phyloP scores from a whole-genome alignment of 2,329 filamentous ascomycete genomes.

The Ascochyta fabae region DNA sequence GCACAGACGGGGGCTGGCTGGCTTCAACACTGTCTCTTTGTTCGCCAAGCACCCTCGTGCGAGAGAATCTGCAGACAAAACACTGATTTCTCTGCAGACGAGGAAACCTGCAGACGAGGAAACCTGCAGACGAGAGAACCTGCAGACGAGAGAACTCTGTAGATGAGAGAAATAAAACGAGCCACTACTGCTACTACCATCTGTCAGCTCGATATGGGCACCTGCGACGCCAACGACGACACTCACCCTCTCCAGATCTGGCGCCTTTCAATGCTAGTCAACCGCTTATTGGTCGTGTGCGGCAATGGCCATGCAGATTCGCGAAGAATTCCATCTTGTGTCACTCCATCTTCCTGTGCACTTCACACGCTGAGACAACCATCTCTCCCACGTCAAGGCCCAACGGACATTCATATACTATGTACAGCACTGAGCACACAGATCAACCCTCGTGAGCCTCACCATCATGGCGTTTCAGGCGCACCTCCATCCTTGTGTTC shows the following conservation, averaged over 20 bases:
- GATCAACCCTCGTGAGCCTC: constrained; percentile 35
- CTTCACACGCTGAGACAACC: constrained; percentile 27
- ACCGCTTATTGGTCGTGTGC: neutral
- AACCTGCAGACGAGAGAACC: too few species aligned
- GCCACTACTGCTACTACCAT: neutral
- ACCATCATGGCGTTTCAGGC: constrained; percentile 34
- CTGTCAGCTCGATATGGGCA: constrained; percentile 16
- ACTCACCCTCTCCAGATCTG: constrained; percentile 6
- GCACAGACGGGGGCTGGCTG: neutral
- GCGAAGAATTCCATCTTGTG: constrained; percentile 19
- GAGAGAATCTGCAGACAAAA: neutral
- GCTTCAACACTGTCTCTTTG: neutral
- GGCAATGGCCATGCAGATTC: constrained; percentile 1
- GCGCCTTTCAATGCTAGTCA: neutral
- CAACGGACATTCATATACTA: constrained; percentile 42
- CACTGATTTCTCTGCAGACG: too few species aligned
- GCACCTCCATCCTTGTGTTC: constrained; percentile 42
- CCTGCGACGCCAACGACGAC: constrained; percentile 7
- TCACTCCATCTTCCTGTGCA: constrained; percentile 31
- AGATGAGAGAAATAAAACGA: constrained; percentile 21
- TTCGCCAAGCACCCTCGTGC: constrained; percentile 12
- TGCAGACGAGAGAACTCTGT: neutral
- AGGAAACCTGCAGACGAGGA: too few species aligned
- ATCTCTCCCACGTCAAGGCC: constrained; percentile 26
- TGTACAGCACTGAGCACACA: constrained; percentile 12